Evolutionary conservation across 805 yeast species (phyloP).

Genomic region (Maudiozyma serrabonitensis): DNA sequence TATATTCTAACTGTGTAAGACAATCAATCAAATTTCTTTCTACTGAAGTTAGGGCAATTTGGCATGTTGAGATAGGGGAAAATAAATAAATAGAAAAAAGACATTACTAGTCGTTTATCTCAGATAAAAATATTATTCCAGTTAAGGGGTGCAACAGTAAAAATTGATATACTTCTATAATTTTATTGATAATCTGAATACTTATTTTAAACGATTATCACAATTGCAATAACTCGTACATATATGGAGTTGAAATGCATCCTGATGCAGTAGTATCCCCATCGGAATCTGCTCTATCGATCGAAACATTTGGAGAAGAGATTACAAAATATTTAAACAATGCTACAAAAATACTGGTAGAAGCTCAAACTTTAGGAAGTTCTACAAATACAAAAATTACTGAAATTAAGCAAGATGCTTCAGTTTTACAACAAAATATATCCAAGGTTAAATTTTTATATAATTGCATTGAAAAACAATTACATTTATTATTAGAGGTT

Average conservation of each 20-base stretch:
- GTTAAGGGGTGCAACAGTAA: too few relatives aligned
- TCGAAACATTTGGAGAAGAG: background rate
- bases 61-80: too few relatives aligned
- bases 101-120: too few relatives aligned
- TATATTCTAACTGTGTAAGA: too few relatives aligned
- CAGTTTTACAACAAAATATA: background rate
- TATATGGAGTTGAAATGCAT: background rate
- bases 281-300: background rate
- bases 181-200: too few relatives aligned
- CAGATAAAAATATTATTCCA: too few relatives aligned
- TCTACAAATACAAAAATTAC: constrained; percentile 32
- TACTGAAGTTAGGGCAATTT: too few relatives aligned
- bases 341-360: constrained; percentile 30
- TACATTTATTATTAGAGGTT: constrained; percentile 31
- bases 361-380: constrained; percentile 44
- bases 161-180: too few relatives aligned
- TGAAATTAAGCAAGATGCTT: background rate
- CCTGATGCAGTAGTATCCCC: background rate
- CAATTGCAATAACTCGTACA: too few relatives aligned
- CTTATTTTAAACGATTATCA: too few relatives aligned
- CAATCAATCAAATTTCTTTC: too few relatives aligned
- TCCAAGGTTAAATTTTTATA: constrained; percentile 34
- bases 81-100: too few relatives aligned
- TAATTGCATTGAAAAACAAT: constrained; percentile 40
- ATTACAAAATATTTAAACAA: background rate